phyloP scores from a whole-genome alignment of 1,284 basidiomycete species.

The Melampsora abietis-canadensis region DNA sequence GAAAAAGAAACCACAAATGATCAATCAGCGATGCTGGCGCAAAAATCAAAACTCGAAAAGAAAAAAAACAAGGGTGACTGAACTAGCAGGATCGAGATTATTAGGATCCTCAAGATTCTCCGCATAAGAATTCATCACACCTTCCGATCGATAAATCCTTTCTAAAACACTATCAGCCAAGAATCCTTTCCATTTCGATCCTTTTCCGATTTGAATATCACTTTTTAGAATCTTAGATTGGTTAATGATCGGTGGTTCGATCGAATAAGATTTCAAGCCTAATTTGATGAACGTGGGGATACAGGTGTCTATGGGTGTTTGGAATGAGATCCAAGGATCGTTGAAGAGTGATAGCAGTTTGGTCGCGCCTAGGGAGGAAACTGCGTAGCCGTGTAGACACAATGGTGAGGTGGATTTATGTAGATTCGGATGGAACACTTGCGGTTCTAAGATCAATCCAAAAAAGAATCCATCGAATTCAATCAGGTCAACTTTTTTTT shows the following conservation, averaged over 20 bases:
- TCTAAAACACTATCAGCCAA: slow-evolving; percentile 53
- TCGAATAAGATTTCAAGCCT: slow-evolving; percentile 50
- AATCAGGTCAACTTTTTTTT: not conserved
- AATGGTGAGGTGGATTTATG: slow-evolving; percentile 55
- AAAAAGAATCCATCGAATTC: not conserved
- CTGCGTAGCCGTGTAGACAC: slow-evolving; percentile 51
- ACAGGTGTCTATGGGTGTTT: slow-evolving; percentile 56
- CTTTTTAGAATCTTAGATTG: slow-evolving; percentile 52
- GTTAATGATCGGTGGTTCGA: slow-evolving; percentile 53
- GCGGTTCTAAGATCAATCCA: slow-evolving; percentile 61
- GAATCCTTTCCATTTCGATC: slow-evolving; percentile 50
- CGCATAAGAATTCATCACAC: slow-evolving; percentile 60
- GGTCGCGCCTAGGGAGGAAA: slow-evolving; percentile 47
- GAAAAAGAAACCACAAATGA: not conserved
- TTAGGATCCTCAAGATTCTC: not conserved
- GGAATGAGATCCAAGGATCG: slow-evolving; percentile 52
- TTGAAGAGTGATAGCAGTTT: slow-evolving; percentile 47
- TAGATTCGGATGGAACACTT: slow-evolving; percentile 71
- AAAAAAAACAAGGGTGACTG: not conserved
- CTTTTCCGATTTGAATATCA: slow-evolving; percentile 52
- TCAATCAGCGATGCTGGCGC: not conserved
- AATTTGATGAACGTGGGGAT: slow-evolving; percentile 63
- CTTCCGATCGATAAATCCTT: slow-evolving; percentile 48
- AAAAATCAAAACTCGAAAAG: not conserved
- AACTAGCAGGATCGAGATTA: slow-evolving; percentile 29